These are phyloP conservation scores for Verticillium longisporum DNA, from an alignment of 2,329 filamentous ascomycete species.

Conservation along the genomic window DNA sequence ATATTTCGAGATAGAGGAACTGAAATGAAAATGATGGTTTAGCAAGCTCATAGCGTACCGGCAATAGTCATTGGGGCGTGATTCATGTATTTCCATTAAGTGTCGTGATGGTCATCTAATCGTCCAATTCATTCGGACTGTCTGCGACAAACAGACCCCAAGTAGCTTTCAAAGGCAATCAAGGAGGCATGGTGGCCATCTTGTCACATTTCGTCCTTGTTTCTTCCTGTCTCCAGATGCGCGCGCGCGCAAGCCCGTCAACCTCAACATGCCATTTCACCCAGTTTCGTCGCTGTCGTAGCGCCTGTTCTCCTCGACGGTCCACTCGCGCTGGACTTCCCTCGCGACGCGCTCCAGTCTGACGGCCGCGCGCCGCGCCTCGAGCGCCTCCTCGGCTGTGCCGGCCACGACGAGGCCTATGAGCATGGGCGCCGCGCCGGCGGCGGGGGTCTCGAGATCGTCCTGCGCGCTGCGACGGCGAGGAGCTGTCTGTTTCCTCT, in stretches of 20 bases:
- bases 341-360: slow-evolving; percentile 47
- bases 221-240: background rate
- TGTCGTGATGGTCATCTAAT: background rate
- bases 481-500: background rate
- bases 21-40: slow-evolving; percentile 11
- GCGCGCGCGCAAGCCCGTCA: background rate
- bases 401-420: slow-evolving; percentile 48
- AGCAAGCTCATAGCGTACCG: background rate
- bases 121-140: background rate
- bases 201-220: background rate
- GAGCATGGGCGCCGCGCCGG: slow-evolving; percentile 38
- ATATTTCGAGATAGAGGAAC: slow-evolving; percentile 8
- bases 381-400: slow-evolving; percentile 35
- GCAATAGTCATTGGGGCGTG: no score
- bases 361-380: slow-evolving; percentile 45
- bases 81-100: background rate
- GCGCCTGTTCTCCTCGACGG: slow-evolving; percentile 19
- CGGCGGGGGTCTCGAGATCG: slow-evolving; percentile 17
- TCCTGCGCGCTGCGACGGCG: background rate
- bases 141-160: background rate
- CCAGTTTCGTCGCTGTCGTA: slow-evolving; percentile 3
- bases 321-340: slow-evolving; percentile 49
- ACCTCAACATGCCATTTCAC: background rate
- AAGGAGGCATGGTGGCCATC: background rate
- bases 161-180: background rate